phyloP scores from a whole-genome alignment of 495 filamentous ascomycete genomes.

The Daldinia bambusicola region DNA sequence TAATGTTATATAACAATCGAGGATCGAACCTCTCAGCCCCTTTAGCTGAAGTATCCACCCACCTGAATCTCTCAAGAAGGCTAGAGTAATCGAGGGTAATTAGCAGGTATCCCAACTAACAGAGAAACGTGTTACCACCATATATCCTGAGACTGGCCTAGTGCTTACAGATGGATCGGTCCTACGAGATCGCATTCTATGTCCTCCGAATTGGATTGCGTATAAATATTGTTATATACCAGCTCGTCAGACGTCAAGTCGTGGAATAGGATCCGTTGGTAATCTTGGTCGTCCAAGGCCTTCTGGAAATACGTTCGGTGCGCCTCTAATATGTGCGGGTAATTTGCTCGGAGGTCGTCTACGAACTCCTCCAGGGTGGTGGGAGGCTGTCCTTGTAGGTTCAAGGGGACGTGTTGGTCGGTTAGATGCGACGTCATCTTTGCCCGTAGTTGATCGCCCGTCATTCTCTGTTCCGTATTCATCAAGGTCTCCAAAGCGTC shows the following conservation, averaged over 20 bases:
- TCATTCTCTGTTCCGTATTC: not conserved
- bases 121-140: not conserved
- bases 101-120: not conserved
- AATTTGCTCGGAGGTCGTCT: not conserved
- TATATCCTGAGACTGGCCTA: not conserved
- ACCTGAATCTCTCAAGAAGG: slow-evolving; percentile 19
- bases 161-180: slow-evolving; percentile 41
- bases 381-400: not conserved
- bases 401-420: not conserved
- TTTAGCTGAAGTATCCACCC: slow-evolving; percentile 5
- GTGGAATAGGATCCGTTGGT: slow-evolving; percentile 43
- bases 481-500: slow-evolving; percentile 26
- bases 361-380: not conserved
- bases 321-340: not conserved
- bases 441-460: slow-evolving; percentile 6
- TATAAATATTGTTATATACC: slow-evolving; percentile 23
- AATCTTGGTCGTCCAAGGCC: slow-evolving; percentile 48
- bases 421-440: not conserved
- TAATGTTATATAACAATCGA: slow-evolving; percentile 43
- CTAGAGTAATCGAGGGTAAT: slow-evolving; percentile 5
- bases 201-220: slow-evolving; percentile 35
- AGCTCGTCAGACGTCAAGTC: slow-evolving; percentile 51
- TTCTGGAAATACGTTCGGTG: slow-evolving; percentile 28
- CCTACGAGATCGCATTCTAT: slow-evolving; percentile 34
- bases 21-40: slow-evolving; percentile 18